Base-by-base conservation (phyloP, 345 rosid genomes). In the Linum lewisii region DNA sequence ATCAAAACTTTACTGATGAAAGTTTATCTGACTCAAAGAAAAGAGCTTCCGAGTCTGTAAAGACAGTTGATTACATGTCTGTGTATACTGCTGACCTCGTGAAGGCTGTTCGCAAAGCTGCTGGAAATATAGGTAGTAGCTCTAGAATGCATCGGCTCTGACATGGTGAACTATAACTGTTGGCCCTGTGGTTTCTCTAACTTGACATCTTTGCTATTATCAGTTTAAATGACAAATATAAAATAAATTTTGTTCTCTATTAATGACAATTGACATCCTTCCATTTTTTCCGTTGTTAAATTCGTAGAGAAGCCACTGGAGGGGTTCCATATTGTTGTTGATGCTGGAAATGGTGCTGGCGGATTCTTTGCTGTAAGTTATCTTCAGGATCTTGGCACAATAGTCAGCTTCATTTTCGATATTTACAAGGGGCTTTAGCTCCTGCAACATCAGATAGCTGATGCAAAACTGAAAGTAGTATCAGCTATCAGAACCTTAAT, bases 311-410 rank as follows among this genome's bases (percentile, higher is more conserved):
- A 84, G 75, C 99, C 99, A 45, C 73, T 93, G 77, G 96, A 85
- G 69, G 99, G 97, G 56, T 93, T 93, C 79, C 99, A 87, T 66
- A 78, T 90, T 32, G 79, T 93, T 75, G 99, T 93, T 62, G 99
- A 93, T 78, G 99, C 97, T 24, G 99, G 99, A 77, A 90, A 93
- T 79, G 99, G 99, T 71, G 95, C 97, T 34, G 97, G 97, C 71
- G 99, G 97, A 21, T 94, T 87, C 78, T 94, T 94, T 60, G 87
- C 96, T 8, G 97, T 90, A 75, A 87, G 97, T 78, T 67, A 24
- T 38, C 29, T 61, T 66, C 63, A 23, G 25, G 60, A 45, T 9
- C 49, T 57, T 47, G 29, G 34, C 1, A 14, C 16, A 63, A 47
- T 5, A 16, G 14, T 44, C 11, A 11, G 25, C 56, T 51, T 51